These are phyloP conservation scores for Saccharomycopsis crataegensis DNA, from an alignment of 1,139 yeast species.

Conservation along the genomic window DNA sequence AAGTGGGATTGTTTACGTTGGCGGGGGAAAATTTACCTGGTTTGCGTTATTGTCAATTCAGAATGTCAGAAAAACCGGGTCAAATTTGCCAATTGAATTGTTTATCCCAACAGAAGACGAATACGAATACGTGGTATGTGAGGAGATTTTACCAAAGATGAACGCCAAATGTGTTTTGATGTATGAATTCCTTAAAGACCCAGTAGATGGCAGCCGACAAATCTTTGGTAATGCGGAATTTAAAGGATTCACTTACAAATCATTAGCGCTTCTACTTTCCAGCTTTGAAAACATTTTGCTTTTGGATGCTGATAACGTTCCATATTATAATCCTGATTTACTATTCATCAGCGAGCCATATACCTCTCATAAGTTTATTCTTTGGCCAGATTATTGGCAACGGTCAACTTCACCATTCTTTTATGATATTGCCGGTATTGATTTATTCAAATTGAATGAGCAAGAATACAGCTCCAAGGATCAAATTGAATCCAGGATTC, in stretches of 20 bases:
- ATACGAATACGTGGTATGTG: constrained; percentile 64
- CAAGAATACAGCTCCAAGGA: background rate
- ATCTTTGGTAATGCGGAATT: constrained; percentile 30
- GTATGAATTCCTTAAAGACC: constrained; percentile 25
- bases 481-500: constrained; percentile 22
- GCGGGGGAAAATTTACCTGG: constrained; percentile 55
- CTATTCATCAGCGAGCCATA: constrained; percentile 51
- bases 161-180: constrained; percentile 64
- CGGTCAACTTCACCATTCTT: constrained; percentile 63
- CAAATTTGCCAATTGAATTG: constrained; percentile 52
- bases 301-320: constrained; percentile 72
- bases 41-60: constrained; percentile 48
- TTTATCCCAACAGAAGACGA: constrained; percentile 50
- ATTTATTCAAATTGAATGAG: background rate
- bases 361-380: constrained; percentile 47
- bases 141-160: constrained; percentile 52
- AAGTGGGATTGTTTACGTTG: constrained; percentile 55
- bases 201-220: background rate
- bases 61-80: constrained; percentile 45
- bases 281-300: constrained; percentile 72
- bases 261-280: constrained; percentile 64
- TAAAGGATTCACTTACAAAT: constrained; percentile 74
- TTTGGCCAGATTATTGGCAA: constrained; percentile 85
- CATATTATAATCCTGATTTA: constrained; percentile 48
- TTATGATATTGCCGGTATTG: constrained; percentile 47